A percentile compares a stretch with the other conserved stretches of the same genome.
Conservation (phyloP, 495 filamentous ascomycete genomes). For the Neurospora africana region DNA sequence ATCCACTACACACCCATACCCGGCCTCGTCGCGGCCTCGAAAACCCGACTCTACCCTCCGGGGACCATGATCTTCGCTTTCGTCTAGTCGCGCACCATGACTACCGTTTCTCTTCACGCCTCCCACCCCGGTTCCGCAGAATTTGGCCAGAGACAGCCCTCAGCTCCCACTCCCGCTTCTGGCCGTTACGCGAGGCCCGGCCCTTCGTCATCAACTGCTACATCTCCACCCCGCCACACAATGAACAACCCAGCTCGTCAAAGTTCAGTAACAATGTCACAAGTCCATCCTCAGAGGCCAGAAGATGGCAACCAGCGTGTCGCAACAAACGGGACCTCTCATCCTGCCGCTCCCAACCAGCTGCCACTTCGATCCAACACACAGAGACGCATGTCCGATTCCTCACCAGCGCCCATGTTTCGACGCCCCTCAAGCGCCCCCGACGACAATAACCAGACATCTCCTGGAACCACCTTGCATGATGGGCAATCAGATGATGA, state of each 20-base stretch:
- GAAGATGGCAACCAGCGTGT: constrained; percentile 3
- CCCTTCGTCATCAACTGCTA: constrained; percentile 6
- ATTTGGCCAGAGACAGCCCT: constrained; percentile 9
- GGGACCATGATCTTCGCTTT: constrained; percentile 11
- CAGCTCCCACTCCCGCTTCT: constrained; percentile 1
- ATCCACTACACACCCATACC: not conserved
- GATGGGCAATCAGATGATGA: constrained; percentile 11
- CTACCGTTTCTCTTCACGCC: constrained; percentile 17
- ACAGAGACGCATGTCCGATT: constrained; percentile 5
- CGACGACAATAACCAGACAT: constrained; percentile 13
- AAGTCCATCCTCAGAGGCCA: constrained; percentile 16
- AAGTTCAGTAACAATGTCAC: constrained; percentile 12
- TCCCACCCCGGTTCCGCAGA: constrained; percentile 7
- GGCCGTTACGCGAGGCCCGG: constrained; percentile 4
- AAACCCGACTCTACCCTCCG: not conserved
- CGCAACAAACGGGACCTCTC: not conserved
- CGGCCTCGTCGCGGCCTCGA: not conserved
- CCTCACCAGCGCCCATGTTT: constrained; percentile 2
- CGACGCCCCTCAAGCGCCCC: constrained; percentile 25
- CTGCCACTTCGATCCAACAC: not conserved
- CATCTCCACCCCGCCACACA: constrained; percentile 8
- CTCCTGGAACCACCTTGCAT: not conserved
- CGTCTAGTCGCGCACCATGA: constrained; percentile 17
- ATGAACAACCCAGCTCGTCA: constrained; percentile 8
- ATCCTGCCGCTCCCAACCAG: not conserved